phyloP scores from a whole-genome alignment of 208 protist genomes.

The Strigomonas galati region DNA sequence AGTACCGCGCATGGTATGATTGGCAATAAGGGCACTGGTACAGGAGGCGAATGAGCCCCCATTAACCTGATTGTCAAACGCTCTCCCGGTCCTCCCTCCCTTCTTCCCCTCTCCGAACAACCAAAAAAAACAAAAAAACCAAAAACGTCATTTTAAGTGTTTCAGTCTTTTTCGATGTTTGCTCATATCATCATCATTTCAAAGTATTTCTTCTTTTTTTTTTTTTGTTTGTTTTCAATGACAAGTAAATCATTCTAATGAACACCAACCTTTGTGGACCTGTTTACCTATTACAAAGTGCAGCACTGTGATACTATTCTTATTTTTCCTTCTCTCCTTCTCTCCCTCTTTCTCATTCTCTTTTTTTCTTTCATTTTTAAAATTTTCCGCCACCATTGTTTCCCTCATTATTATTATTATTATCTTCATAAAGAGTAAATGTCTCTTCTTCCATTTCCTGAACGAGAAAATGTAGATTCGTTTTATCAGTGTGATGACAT shows the following conservation, averaged over 20 bases:
- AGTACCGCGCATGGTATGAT: conserved; percentile 89
- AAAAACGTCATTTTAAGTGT: not conserved
- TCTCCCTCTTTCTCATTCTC: conserved; percentile 14
- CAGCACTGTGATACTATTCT: conserved; percentile 3
- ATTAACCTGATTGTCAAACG: too few relatives aligned
- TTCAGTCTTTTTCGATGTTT: not conserved
- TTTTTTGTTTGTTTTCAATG: conserved; percentile 18
- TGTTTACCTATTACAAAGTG: not conserved
- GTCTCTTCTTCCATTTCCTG: conserved; percentile 42
- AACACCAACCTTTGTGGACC: conserved; percentile 8
- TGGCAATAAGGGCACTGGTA: too few relatives aligned
- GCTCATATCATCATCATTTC: not conserved
- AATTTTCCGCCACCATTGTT: not conserved
- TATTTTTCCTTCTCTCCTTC: conserved; percentile 14
- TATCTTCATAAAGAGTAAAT: not conserved
- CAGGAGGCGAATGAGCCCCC: too few relatives aligned
- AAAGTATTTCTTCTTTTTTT: conserved; percentile 1
- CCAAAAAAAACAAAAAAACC: conserved; percentile 9
- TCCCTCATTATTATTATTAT: not conserved
- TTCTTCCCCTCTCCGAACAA: conserved; percentile 4
- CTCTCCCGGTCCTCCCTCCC: too few relatives aligned
- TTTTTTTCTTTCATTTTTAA: conserved; percentile 9
- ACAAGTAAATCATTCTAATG: conserved; percentile 17
- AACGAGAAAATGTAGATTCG: conserved; percentile 46
- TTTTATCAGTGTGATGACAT: conserved; percentile 77